phyloP scores from a whole-genome alignment of 805 yeast genomes.

The Candida tibetensis region DNA sequence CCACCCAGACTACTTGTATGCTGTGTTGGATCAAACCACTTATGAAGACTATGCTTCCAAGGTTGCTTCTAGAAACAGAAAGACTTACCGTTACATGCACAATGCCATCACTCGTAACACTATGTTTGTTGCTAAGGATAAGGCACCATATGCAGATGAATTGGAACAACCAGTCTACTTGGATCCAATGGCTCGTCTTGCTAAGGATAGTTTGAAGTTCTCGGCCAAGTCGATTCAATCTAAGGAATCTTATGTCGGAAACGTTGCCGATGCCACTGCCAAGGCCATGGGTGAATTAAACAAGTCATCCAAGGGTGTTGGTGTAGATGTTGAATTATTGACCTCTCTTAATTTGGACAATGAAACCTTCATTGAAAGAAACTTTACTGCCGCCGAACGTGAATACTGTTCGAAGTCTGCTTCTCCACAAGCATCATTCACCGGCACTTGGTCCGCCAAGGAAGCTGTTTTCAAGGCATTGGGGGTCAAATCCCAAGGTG shows the following conservation, averaged over 20 bases:
- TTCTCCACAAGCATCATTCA: constrained; percentile 81
- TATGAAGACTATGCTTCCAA: constrained; percentile 70
- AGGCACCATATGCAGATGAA: constrained; percentile 89
- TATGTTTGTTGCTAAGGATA: constrained; percentile 87
- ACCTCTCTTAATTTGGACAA: constrained; percentile 80
- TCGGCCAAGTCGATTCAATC: constrained; percentile 51
- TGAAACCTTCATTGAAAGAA: constrained; percentile 86
- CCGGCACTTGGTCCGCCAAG: constrained; percentile 99
- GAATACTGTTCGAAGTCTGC: constrained; percentile 74
- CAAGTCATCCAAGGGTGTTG: constrained; percentile 68
- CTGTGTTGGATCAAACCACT: constrained; percentile 67
- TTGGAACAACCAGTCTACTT: constrained; percentile 88
- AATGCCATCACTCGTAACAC: constrained; percentile 88
- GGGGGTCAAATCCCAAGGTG: constrained; percentile 86
- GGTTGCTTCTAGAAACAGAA: constrained; percentile 79
- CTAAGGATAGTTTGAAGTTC: constrained; percentile 45
- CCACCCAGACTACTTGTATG: constrained; percentile 91
- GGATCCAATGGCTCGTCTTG: constrained; percentile 88
- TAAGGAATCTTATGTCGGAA: constrained; percentile 40
- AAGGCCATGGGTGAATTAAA: constrained; percentile 58
- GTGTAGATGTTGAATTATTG: constrained; percentile 94
- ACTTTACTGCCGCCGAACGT: constrained; percentile 81
- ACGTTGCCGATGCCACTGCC: constrained; percentile 58
- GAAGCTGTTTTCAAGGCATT: constrained; percentile 98
- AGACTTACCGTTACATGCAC: constrained; percentile 92